Evolutionary conservation across 306 rosid genomes (phyloP).

Genomic region (Inga leiocalycina): DNA sequence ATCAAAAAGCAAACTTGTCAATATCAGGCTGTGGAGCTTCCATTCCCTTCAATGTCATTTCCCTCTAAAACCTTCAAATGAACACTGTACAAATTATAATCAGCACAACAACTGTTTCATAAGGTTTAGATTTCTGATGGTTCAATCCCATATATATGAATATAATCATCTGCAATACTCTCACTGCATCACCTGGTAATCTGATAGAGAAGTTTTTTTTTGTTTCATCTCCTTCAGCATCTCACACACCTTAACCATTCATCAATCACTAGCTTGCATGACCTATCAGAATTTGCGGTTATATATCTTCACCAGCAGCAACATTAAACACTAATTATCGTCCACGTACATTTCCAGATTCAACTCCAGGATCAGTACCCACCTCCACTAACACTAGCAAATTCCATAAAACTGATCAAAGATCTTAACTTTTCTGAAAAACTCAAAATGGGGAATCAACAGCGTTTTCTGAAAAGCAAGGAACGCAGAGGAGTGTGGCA

Average conservation of each 20-base stretch:
- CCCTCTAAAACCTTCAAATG: conserved; percentile 76
- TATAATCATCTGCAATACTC: conserved; percentile 72
- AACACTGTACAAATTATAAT: conserved; percentile 72
- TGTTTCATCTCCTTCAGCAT: not conserved
- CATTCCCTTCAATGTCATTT: conserved; percentile 59
- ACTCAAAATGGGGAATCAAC: conserved; percentile 36
- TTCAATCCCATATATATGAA: conserved; percentile 46
- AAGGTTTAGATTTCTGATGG: conserved; percentile 34
- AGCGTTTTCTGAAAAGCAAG: conserved; percentile 59
- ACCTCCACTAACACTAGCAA: conserved; percentile 34
- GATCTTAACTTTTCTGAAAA: conserved; percentile 27
- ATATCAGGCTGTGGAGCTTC: too few relatives aligned
- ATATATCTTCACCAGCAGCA: conserved; percentile 20
- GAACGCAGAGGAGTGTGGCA: conserved; percentile 80
- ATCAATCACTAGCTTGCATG: conserved; percentile 73
- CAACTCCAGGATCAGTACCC: conserved; percentile 44
- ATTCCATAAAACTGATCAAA: conserved; percentile 20
- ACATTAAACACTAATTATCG: not conserved
- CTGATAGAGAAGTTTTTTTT: not conserved
- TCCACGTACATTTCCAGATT: conserved; percentile 32
- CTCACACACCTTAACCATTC: conserved; percentile 43
- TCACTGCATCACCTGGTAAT: conserved; percentile 40
- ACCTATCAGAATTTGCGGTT: conserved; percentile 41
- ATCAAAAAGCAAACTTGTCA: too few relatives aligned
- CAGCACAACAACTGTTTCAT: conserved; percentile 38